Evolutionary conservation across 2,329 filamentous ascomycete species (phyloP).

Genomic region (Diaporthe citrichinensis): DNA sequence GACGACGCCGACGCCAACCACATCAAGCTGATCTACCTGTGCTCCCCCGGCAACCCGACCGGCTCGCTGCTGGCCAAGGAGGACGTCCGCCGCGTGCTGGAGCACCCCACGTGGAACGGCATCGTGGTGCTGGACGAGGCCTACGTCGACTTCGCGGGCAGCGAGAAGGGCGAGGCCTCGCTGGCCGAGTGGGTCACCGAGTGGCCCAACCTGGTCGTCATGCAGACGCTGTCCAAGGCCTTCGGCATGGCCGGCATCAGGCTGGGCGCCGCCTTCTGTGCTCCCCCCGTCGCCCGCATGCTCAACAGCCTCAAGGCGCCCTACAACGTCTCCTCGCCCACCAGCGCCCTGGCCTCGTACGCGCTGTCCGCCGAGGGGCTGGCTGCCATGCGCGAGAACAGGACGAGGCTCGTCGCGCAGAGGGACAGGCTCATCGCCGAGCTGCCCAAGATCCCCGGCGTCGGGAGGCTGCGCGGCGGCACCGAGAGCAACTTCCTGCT

Average conservation of each 20-base stretch:
- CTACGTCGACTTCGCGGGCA: conserved; percentile 87
- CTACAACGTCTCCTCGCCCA: conserved; percentile 94
- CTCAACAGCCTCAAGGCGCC: conserved; percentile 96
- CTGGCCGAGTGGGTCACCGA: conserved; percentile 93
- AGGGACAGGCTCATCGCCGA: conserved; percentile 81
- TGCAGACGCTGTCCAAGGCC: conserved; percentile 98
- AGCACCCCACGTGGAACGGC: conserved; percentile 95
- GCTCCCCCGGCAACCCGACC: conserved; percentile 96
- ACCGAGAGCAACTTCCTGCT: conserved; percentile 89
- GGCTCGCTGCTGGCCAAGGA: conserved; percentile 82
- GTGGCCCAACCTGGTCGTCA: conserved; percentile 95
- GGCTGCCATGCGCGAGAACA: conserved; percentile 79
- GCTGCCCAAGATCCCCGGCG: conserved; percentile 80
- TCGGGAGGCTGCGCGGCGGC: conserved; percentile 87
- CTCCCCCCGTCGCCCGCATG: conserved; percentile 79
- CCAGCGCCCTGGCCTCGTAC: conserved; percentile 82
- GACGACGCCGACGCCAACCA: conserved; percentile 60
- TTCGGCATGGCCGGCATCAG: conserved; percentile 96
- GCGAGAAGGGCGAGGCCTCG: conserved; percentile 73
- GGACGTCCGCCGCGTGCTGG: conserved; percentile 80
- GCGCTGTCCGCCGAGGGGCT: conserved; percentile 79
- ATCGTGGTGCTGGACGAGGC: conserved; percentile 95
- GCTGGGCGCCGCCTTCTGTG: conserved; percentile 87
- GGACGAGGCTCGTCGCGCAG: conserved; percentile 79
- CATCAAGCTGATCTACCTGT: conserved; percentile 93